Base-by-base conservation (phyloP, 257 asterid species). In the Capsicum pubescens region DNA sequence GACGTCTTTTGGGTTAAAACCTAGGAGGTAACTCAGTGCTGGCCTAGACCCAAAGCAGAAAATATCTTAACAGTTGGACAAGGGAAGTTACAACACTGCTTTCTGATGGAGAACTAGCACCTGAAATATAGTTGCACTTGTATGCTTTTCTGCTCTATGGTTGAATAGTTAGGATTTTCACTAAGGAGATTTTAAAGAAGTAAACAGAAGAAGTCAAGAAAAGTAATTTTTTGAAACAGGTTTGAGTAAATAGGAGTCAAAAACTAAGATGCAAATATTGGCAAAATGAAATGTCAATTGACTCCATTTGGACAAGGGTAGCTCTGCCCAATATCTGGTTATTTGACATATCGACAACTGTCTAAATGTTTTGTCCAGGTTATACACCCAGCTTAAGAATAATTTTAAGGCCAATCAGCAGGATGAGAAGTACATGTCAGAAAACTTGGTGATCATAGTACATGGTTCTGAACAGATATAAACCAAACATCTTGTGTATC, bases 81-180 rank as follows among this genome's bases (percentile, higher is more conserved):
- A 36, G 39, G 39, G 39, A 1, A 1, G 39, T 36, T 36, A 36
- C 52, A 57, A 1, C 21, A 57, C 63, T 57, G 6, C 19, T 61
- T 61, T 61, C 68, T 61, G 11, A 46, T 84, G 85, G 82, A 67
- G 56, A 35, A 68, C 17, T 6, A 63, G 9, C 11, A 35, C 42
- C 46, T 35, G 39, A 21, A 54, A 77, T 77, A 50, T 21, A 2
- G 16, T 42, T 61, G 15, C 68, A 61, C 68, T 61, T 61, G 39
- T 36, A 36, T 36, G 39, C 39, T n/a, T n/a, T 36, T 36, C 39
- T 36, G 39, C 39, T 36, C 39, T 36, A 3, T 36, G 3, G 39
- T 36, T 36, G 39, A 36, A 36, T 6, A 13, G 17, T 13, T 17
- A 55, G 59, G 0, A 55, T 12, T 55, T 55, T 55, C n/a, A 14